Evolutionary conservation across 306 rosid species (phyloP), one percentile per base, ranked within the genome.

Genomic region (Cajanus cajan): DNA sequence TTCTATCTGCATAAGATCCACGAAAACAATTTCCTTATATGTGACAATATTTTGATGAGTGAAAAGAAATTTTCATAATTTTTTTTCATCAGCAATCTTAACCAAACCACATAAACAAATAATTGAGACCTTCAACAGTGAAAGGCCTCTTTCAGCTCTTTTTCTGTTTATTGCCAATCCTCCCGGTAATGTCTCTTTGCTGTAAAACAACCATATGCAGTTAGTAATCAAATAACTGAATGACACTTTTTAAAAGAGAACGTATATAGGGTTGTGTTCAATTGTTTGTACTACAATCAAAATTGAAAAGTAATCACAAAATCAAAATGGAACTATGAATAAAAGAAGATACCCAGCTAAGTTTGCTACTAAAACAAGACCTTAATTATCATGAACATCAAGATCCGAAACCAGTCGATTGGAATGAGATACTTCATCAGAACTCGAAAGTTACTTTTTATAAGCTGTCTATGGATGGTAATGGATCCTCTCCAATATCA

Each of bases 161-260:
- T 84, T 95, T 82, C 84, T 91, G 82, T 93, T 95, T 19, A 95
- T 96, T 7, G 97, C 92, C 76, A 91, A 82, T 58, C 99, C 99
- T 48, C 99, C 99, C 0, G 94, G 91, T 77, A 93, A 68, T 33
- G 99, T 95, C 85, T 95, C 99, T 86, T 93, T 95, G 89, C 99
- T 95, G 87, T 76, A 83, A 81, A 61, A 43, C 48, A 54, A 77
- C 40, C 81, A 82, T 74, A 67, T 66, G 48, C 45, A 83, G 39
- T 82, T 54, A 85, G 48, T 71, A 47, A 77, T 50, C 14, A 52
- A 63, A 84, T 65, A 44, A 71, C 45, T 7, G 22, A 4, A n/a
- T 40, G 31, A 72, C 51, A 70, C 44, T 36, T 19, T 19, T 24
- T 55, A 13, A 43, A 59, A 47, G 68, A 50, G 62, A 83, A 67